Evolutionary conservation across 805 yeast genomes (phyloP).

Genomic region (Lipomyces sp.): DNA sequence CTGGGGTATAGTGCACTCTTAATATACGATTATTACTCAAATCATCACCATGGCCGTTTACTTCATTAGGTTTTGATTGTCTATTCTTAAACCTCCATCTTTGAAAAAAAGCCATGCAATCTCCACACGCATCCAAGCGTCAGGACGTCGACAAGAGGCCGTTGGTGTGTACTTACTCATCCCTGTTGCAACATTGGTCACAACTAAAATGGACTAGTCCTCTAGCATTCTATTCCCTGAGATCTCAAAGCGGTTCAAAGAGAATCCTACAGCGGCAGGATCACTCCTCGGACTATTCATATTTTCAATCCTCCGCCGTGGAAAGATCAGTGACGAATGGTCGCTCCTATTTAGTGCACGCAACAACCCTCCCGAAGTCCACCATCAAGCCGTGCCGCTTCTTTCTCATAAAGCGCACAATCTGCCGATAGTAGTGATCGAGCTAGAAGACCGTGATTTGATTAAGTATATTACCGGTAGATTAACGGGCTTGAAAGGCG

Average conservation of each 20-base stretch:
- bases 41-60: too few species aligned
- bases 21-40: too few species aligned
- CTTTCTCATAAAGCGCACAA: conserved; percentile 5
- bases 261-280: conserved; percentile 13
- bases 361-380: conserved; percentile 17
- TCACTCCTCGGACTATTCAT: conserved; percentile 26
- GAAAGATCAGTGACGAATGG: conserved; percentile 30
- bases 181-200: neutral
- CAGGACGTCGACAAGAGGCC: conserved; percentile 10
- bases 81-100: neutral
- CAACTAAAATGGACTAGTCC: conserved; percentile 14
- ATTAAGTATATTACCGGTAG: conserved; percentile 30
- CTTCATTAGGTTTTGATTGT: too few species aligned
- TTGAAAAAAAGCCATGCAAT: conserved; percentile 15
- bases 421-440: conserved; percentile 30
- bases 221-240: conserved; percentile 28
- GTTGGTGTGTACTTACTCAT: conserved; percentile 11
- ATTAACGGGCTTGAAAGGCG: conserved; percentile 32
- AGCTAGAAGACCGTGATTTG: conserved; percentile 32
- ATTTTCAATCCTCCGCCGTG: conserved; percentile 22
- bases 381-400: conserved; percentile 27
- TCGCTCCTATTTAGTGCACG: conserved; percentile 24
- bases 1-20: too few species aligned
- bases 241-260: conserved; percentile 17
- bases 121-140: conserved; percentile 21